Evolutionary conservation across 495 filamentous ascomycete species (phyloP), one percentile per base, ranked within the genome.

Genomic region (Massariosphaeria phaeospora): DNA sequence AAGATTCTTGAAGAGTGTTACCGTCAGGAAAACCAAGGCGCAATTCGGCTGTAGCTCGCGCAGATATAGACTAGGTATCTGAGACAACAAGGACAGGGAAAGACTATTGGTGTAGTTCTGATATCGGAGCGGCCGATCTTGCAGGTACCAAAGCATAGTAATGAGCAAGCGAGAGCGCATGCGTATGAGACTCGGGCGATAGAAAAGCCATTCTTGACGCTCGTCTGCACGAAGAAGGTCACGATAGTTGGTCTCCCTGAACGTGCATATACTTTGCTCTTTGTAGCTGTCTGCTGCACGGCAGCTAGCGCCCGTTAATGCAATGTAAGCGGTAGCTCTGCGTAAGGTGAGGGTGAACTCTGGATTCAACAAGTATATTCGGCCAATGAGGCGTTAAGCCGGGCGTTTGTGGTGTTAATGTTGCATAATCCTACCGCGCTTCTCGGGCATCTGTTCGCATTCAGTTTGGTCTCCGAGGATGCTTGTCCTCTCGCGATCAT

Each of bases 221-320:
- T 49, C 17, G 31, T 25, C 20, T 29, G 36, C 36, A 51, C 2
- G 48, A 23, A 50, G 52, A 21, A 30, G 44, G 49, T 48, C 52
- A 56, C 44, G 55, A 58, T 40, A 25, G 54, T 27, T 21, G 8
- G 15, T 39, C 33, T 44, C 15, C 46, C 17, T 23, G 23, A 30
- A 29, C 48, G 18, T 58, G 41, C 55, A 58, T 48, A 38, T 35
- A 18, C 45, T 27, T 33, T 27, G 27, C 48, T 40, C 18, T 27
- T 48, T 55, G 43, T 44, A 25, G 52, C 33, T 26, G 11, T 34
- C 25, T 38, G 26, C 41, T 25, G 44, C 43, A 26, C 30, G 42
- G 40, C 25, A 46, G 55, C 23, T 18, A 21, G 47, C 30, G 29
- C 15, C 40, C 55, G 55, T 48, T 58, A 58, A 58, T 58, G 55